Base-by-base conservation (phyloP, 805 yeast species). In the Jamesozyma piceae region DNA sequence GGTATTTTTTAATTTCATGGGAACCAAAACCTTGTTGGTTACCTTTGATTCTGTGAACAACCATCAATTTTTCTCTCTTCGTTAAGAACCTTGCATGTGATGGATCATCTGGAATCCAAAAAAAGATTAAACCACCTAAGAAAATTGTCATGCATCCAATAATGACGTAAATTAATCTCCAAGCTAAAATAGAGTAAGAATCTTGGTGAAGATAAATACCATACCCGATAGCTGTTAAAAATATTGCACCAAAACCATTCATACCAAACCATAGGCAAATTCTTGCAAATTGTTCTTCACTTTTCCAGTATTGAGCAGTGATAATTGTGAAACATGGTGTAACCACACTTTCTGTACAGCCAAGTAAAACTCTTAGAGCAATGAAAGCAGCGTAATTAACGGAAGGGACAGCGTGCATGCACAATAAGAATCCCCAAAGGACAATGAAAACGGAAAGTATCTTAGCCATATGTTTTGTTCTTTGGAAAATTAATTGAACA, bases 1-100 rank as follows among this genome's bases (percentile, higher is more conserved):
- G 85, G 41, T 67, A 57, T 67, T 62, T 63, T 52, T 77, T 77
- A 69, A 78, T 75, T 35, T 66, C 61, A 49, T 63, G 70, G 49
- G 70, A 74, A 43, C 81, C 80, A 54, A 73, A 72, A 38, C 83
- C 85, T 49, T 72, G 80, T 50, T 71, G 74, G 60, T 73, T 77
- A 18, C 49, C 51, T 49, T 78, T 72, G 47, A 74, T 75, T 49
- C 79, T 69, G 57, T 69, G 74, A 30, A 75, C 74, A 35, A 72
- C 71, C 54, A 67, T 58, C 18, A 61, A 50, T 70, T 51, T 57
- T 53, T 75, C 82, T 43, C 67, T 67, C 21, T 44, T 40, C 2
- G 32, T 29, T 14, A 70, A 60, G 43, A 69, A 68, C 68, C 73
- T 68, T 3, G 78, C 76, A 21, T 60, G 58, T 17, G 66, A 63